Evolutionary conservation across 495 filamentous ascomycete genomes (phyloP).

Genomic region (Emericellopsis terricola): DNA sequence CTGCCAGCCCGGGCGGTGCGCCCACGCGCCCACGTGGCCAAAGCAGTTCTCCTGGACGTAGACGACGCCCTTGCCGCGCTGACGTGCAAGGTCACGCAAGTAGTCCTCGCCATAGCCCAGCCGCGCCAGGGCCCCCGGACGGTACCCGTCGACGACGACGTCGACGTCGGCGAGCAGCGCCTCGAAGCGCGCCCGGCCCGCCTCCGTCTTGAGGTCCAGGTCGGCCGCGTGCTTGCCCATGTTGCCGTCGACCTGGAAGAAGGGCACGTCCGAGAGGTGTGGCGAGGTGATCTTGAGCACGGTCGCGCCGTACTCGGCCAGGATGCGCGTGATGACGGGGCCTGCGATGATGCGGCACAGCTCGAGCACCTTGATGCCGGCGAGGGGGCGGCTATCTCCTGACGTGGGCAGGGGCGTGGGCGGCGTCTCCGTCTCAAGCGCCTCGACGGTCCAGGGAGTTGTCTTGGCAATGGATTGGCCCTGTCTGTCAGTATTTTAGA

Average conservation of each 20-base stretch:
- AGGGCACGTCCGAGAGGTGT: constrained; percentile 51
- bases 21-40: constrained; percentile 31
- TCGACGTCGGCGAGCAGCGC: constrained; percentile 39
- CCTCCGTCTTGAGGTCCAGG: constrained; percentile 37
- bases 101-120: constrained; percentile 41
- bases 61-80: constrained; percentile 40
- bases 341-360: constrained; percentile 47
- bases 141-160: constrained; percentile 48
- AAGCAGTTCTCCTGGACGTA: constrained; percentile 63
- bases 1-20: constrained; percentile 35
- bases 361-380: constrained; percentile 42
- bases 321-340: constrained; percentile 45
- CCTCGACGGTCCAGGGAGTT: constrained; percentile 10
- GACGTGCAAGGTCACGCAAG: constrained; percentile 30
- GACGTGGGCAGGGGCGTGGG: constrained; percentile 32
- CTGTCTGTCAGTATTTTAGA: neutral
- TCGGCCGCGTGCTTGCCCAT: constrained; percentile 39
- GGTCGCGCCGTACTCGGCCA: constrained; percentile 49
- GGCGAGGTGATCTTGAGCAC: constrained; percentile 57
- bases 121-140: constrained; percentile 45
- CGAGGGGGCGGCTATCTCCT: constrained; percentile 24
- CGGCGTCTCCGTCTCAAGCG: constrained; percentile 10
- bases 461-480: constrained; percentile 14
- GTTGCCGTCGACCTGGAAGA: constrained; percentile 69
- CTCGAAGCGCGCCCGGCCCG: constrained; percentile 37